Conservation (phyloP, 345 rosid species). For the Limnanthes douglasii region DNA sequence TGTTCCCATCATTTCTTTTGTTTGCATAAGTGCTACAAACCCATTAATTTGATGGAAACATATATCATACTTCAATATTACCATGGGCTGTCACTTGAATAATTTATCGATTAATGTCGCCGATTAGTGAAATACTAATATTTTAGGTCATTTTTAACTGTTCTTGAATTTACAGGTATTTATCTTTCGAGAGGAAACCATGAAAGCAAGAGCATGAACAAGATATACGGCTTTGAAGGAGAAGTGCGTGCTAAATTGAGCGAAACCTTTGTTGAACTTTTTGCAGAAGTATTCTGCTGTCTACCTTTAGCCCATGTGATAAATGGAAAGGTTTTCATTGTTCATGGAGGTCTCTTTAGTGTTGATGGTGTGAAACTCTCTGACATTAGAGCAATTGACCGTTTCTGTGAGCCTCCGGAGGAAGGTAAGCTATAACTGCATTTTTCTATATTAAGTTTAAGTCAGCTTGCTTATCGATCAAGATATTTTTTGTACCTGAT, state of each 20-base stretch:
- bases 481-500: too few species aligned
- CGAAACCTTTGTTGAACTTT: constrained; percentile 86
- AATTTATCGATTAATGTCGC: neutral
- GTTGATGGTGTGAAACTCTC: constrained; percentile 90
- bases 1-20: too few species aligned
- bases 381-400: constrained; percentile 72
- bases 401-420: constrained; percentile 97
- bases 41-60: too few species aligned
- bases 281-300: constrained; percentile 93
- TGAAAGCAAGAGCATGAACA: constrained; percentile 99
- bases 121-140: neutral
- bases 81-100: too few species aligned
- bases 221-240: constrained; percentile 97
- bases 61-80: too few species aligned
- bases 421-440: constrained; percentile 47
- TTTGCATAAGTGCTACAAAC: too few species aligned
- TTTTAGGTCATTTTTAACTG: constrained; percentile 1
- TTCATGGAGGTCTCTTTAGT: constrained; percentile 98
- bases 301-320: constrained; percentile 90
- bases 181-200: constrained; percentile 96
- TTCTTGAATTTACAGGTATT: constrained; percentile 41
- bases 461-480: too few species aligned
- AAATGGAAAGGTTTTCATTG: constrained; percentile 67
- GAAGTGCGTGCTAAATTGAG: constrained; percentile 91
- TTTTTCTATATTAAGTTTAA: neutral